Evolutionary conservation across 2,329 filamentous ascomycete genomes (phyloP), one percentile per base, ranked within the genome.

Genomic region (Fusarium tjaetaba): DNA sequence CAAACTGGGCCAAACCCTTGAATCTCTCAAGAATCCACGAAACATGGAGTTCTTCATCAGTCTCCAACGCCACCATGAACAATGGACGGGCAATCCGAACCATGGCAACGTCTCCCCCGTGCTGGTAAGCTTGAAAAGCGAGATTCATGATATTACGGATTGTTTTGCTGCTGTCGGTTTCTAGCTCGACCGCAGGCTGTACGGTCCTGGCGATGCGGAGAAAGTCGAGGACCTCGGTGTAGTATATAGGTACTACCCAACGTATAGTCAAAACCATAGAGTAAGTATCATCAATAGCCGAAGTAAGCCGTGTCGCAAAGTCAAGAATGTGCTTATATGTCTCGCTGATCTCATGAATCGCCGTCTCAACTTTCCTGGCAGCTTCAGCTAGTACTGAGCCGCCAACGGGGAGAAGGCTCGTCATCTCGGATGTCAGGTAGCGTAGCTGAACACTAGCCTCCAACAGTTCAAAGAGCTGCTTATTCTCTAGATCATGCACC

Each of bases 171-270:
- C 11, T 5, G 0, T 18, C 9, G 6, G 46, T 13, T 22, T 2
- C 2, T 9, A n/a, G 6, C 2, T 16, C 7, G 2, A n/a, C 4
- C 2, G 34, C 24, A n/a, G 34, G 15, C 5, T 11, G 7, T 11
- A 30, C 10, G 14, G 26, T n/a, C 0, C 51, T 28, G 8, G 51
- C 5, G 11, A 58, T 43, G 18, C 55, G 55, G 16, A 58, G 11
- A 26, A 58, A 36, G 10, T 48, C 39, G n/a, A 58, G 55, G 2
- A 48, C 15, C 15, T 55, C 51, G 10, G 36, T 55, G 26, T 55
- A 55, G 51, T 55, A 55, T 30, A 55, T 55, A 1, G 51, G 24
- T 14, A 55, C 36, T n/a, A 41, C 11, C 24, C 24, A 55, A 0
- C 51, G 51, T n/a, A 55, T 41, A 0, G 20, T 41, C 9, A 20